phyloP scores from a whole-genome alignment of 148 eudicot genomes.

The Silene conica region DNA sequence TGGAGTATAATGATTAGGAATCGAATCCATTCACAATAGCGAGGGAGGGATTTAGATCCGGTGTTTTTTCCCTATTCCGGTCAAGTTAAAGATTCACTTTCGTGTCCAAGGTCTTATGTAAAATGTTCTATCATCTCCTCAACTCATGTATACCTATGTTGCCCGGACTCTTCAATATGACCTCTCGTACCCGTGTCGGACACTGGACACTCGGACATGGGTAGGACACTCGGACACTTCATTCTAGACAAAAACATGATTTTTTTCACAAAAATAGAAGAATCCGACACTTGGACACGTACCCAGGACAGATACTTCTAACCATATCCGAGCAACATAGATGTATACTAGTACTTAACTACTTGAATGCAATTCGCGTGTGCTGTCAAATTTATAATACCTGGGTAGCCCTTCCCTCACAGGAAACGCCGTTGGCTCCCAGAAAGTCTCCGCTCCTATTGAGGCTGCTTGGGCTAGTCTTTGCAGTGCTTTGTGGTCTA shows the following conservation, averaged over 20 bases:
- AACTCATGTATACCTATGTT: no score
- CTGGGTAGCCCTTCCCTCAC: constrained; percentile 25
- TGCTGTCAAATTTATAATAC: constrained; percentile 16
- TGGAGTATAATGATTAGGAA: no score
- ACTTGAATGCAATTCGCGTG: background rate
- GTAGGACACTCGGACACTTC: no score
- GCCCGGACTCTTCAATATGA: no score
- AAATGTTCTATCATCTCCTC: background rate
- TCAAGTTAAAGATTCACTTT: background rate
- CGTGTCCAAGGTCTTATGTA: background rate
- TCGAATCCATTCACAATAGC: no score
- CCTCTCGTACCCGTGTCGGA: no score
- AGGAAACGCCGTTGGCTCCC: constrained; percentile 55
- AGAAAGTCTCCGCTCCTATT: constrained; percentile 46
- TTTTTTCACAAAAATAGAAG: no score
- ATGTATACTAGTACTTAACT: background rate
- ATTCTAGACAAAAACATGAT: no score
- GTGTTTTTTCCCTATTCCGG: background rate
- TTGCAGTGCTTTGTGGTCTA: constrained; percentile 60
- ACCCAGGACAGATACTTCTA: no score
- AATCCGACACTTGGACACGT: no score
- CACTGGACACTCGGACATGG: no score
- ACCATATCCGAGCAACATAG: no score
- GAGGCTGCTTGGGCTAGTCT: constrained; percentile 52
- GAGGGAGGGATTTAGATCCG: background rate